Evolutionary conservation across 371 early-diverging fungal species (phyloP).

Genomic region (Funneliformis caledonium): DNA sequence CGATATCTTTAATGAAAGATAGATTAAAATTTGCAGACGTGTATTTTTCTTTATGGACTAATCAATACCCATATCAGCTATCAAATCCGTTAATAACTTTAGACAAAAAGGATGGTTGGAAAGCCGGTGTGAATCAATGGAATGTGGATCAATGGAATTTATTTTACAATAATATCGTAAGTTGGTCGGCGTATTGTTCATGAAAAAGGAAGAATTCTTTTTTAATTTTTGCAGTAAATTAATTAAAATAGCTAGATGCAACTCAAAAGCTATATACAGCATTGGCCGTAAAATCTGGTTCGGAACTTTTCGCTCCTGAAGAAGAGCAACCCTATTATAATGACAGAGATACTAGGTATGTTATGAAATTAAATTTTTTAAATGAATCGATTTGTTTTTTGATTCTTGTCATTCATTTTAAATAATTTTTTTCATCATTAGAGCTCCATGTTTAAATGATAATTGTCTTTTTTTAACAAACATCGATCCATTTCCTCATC

Average conservation of each 20-base stretch:
- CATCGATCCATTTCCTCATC: slow-evolving; percentile 57
- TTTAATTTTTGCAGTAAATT: neutral
- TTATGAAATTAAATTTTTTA: neutral
- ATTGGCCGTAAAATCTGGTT: slow-evolving; percentile 51
- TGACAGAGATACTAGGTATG: slow-evolving; percentile 56
- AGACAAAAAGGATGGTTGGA: slow-evolving; percentile 46
- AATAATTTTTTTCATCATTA: slow-evolving; percentile 18
- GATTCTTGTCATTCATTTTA: neutral
- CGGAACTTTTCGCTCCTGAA: slow-evolving; percentile 56
- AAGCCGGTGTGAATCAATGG: slow-evolving; percentile 38
- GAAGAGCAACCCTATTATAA: slow-evolving; percentile 54
- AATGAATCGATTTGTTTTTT: neutral
- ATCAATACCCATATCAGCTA: slow-evolving; percentile 68
- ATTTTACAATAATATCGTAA: slow-evolving; percentile 54
- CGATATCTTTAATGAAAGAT: slow-evolving; percentile 56
- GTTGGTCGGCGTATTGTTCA: neutral
- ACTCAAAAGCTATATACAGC: slow-evolving; percentile 55
- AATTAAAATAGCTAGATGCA: slow-evolving; percentile 55
- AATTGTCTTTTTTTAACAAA: slow-evolving; percentile 62
- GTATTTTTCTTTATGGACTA: slow-evolving; percentile 70
- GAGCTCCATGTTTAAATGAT: slow-evolving; percentile 63
- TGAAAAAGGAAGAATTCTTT: neutral
- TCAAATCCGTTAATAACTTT: slow-evolving; percentile 56
- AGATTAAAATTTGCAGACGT: slow-evolving; percentile 58
- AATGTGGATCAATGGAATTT: slow-evolving; percentile 52